Percentiles rank a stretch among this genome's conserved stretches.
phyloP scores from a whole-genome alignment of 73 alveolate genomes.

The Durusdinium trenchii region DNA sequence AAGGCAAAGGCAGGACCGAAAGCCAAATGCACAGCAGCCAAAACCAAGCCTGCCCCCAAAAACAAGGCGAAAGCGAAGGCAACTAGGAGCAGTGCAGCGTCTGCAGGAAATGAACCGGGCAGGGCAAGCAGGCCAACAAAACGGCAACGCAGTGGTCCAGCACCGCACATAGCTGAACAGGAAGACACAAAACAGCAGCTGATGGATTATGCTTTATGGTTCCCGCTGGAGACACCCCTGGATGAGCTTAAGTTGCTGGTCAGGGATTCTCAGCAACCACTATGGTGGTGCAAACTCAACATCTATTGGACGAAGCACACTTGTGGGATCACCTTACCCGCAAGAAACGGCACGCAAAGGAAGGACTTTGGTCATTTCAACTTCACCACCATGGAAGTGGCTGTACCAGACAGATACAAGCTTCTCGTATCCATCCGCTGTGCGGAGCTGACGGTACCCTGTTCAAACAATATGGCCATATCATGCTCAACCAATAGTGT shows the following conservation, averaged over 20 bases:
- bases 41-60: not conserved
- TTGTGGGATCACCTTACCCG: not conserved
- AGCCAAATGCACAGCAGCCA: not conserved
- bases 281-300: not conserved
- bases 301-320: not conserved
- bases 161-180: not conserved
- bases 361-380: not conserved
- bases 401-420: not conserved
- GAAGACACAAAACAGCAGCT: not conserved
- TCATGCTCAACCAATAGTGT: not conserved
- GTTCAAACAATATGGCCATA: not conserved
- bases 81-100: not conserved
- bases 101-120: not conserved
- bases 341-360: not conserved
- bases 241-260: not conserved
- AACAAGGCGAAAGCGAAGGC: not conserved
- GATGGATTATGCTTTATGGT: not conserved
- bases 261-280: not conserved
- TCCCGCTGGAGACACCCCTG: not conserved
- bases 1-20: not conserved
- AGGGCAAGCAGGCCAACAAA: not conserved
- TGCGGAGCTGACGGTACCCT: not conserved
- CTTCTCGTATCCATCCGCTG: not conserved
- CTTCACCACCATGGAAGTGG: not conserved
- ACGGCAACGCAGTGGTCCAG: not conserved